Base-by-base conservation (phyloP, 352 stramenopile species). In the Phytophthora sansomeana region DNA sequence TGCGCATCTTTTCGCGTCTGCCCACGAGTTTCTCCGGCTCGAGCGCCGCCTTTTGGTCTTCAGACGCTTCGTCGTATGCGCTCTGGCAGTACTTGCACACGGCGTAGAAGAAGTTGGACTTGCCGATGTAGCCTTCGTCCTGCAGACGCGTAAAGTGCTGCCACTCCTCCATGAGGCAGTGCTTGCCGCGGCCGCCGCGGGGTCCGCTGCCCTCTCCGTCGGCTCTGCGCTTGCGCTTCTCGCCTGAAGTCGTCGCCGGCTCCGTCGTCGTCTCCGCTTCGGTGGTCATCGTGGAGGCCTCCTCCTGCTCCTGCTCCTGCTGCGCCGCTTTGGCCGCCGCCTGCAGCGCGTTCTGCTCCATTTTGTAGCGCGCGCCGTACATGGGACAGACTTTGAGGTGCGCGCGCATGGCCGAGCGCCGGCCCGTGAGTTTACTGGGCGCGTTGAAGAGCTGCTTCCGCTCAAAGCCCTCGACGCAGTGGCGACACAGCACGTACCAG, bases 81-180 rank as follows among this genome's bases (percentile, higher is more conserved):
- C 60, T 29, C 52, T 91, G 72, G 71, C 86, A 92, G 78, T 91
- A 63, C 44, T 81, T 84, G 67, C 86, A 94, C 28, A 90, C 39
- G 24, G 81, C 83, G 44, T 81, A 78, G 67, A 92, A 92, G 69
- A 92, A 92, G 58, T 94, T 94, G 16, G 83, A 91, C 26, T 91
- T 92, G 69, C 80, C 83, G 65, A 94, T 91, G 74, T 90, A 94
- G 17, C 83, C 86, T 57, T 91, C 80, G 30, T 91, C 78, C 58
- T 90, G 76, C 39, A 94, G 72, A 0, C 86, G 83, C 41, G 76
- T 83, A 51, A 92, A 94, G 60, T 94, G 83, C 36, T 80, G 70
- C 86, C 86, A 94, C 58, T 94, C 86, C 49, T 91, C 86, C 80
- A 94, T 92, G 69, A 92, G 84, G 66, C 83, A 91, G 74, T 91